phyloP scores from a whole-genome alignment of 192 early-diverging fungal species.

The Phycomyces blakesleeanus region DNA sequence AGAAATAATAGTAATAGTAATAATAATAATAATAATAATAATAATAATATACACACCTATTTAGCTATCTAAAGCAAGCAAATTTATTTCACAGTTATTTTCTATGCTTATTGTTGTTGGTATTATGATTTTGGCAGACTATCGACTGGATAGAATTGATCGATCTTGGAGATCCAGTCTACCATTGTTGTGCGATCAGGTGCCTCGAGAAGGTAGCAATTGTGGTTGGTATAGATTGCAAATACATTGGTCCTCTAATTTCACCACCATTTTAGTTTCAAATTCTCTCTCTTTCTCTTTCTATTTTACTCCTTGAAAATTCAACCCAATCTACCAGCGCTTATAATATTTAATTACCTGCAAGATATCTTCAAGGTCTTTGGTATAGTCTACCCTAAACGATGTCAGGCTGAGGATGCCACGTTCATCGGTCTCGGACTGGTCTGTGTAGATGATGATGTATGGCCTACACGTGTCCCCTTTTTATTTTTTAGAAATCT shows the following conservation, averaged over 20 bases:
- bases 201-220: constrained; percentile 63
- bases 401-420: constrained; percentile 68
- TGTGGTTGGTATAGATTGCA: constrained; percentile 61
- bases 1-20: no score
- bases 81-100: background rate
- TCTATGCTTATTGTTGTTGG: no score
- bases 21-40: no score
- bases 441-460: constrained; percentile 68
- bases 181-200: constrained; percentile 52
- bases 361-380: constrained; percentile 54
- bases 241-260: constrained; percentile 57
- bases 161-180: constrained; percentile 54
- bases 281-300: background rate
- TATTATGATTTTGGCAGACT: constrained; percentile 5
- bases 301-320: background rate
- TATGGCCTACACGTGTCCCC: constrained; percentile 57
- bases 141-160: constrained; percentile 39
- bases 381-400: constrained; percentile 57
- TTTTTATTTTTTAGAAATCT: background rate
- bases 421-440: constrained; percentile 58
- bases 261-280: no score
- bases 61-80: no score
- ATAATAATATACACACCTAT: no score
- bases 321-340: no score
- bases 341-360: no score